Percentiles rank a stretch among this genome's conserved stretches.
These are phyloP conservation scores for Elaeis guineensis DNA, from an alignment of 176 grass and related monocot species.

Conservation along the genomic window DNA sequence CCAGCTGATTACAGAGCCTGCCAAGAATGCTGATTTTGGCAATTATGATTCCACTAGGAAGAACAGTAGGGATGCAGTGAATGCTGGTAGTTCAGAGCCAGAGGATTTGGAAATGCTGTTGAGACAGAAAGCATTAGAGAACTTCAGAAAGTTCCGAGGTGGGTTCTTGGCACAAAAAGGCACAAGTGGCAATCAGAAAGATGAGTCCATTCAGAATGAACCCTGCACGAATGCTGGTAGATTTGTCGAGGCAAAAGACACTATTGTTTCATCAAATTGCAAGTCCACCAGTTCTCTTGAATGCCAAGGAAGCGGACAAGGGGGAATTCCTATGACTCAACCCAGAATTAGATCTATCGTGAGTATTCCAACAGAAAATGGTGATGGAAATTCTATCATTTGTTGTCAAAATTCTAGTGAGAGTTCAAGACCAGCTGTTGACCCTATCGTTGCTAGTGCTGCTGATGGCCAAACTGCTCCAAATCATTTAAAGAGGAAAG, in stretches of 20 bases:
- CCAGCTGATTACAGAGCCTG: conserved; percentile 13
- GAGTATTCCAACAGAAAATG: conserved; percentile 36
- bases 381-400: conserved; percentile 24
- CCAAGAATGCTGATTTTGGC: conserved; percentile 14
- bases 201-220: conserved; percentile 2
- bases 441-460: neutral
- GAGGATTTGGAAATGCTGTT: conserved; percentile 72
- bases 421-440: conserved; percentile 22
- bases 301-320: conserved; percentile 25
- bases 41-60: conserved; percentile 6
- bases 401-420: conserved; percentile 3
- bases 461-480: neutral
- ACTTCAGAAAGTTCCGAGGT: conserved; percentile 70
- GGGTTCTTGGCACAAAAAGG: conserved; percentile 11
- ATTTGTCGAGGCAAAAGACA: conserved; percentile 1
- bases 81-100: conserved; percentile 21
- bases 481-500: neutral
- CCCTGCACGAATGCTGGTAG: neutral
- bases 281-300: conserved; percentile 16
- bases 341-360: conserved; percentile 69
- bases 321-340: conserved; percentile 6
- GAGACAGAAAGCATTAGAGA: conserved; percentile 80
- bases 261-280: neutral
- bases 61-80: conserved; percentile 15
- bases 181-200: conserved; percentile 18